phyloP scores from a whole-genome alignment of 2,329 filamentous ascomycete species.

The Ceratocystis variospora region DNA sequence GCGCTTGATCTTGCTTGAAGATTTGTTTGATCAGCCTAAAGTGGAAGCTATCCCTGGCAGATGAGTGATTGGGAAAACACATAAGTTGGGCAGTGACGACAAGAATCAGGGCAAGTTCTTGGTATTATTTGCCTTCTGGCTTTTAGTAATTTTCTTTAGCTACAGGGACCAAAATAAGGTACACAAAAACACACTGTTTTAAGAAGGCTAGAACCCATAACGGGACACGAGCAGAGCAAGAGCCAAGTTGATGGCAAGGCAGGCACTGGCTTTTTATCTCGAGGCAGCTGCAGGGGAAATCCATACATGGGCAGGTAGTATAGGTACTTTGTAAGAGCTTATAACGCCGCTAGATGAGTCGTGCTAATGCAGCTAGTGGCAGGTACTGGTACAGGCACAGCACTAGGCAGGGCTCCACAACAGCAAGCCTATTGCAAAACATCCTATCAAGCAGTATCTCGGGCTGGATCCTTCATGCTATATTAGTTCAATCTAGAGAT shows the following conservation, averaged over 20 bases:
- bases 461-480: background rate
- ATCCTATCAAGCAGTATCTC: background rate
- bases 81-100: conserved; percentile 4
- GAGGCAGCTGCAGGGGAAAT: conserved; percentile 1
- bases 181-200: background rate
- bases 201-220: background rate
- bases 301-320: background rate
- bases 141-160: background rate
- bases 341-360: background rate
- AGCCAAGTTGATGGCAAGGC: background rate
- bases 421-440: background rate
- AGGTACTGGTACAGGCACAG: conserved; percentile 4
- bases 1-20: no score
- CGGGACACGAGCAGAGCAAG: background rate
- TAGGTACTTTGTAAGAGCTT: background rate
- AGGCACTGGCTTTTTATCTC: background rate
- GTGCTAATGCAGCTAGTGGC: background rate
- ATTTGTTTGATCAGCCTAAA: background rate
- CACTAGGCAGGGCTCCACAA: background rate
- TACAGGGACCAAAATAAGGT: background rate
- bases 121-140: no score
- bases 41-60: background rate
- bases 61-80: background rate
- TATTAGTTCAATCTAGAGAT: background rate
- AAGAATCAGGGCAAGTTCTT: background rate